These are phyloP conservation scores for Acer negundo DNA, from an alignment of 345 rosid genomes.

Conservation along the genomic window DNA sequence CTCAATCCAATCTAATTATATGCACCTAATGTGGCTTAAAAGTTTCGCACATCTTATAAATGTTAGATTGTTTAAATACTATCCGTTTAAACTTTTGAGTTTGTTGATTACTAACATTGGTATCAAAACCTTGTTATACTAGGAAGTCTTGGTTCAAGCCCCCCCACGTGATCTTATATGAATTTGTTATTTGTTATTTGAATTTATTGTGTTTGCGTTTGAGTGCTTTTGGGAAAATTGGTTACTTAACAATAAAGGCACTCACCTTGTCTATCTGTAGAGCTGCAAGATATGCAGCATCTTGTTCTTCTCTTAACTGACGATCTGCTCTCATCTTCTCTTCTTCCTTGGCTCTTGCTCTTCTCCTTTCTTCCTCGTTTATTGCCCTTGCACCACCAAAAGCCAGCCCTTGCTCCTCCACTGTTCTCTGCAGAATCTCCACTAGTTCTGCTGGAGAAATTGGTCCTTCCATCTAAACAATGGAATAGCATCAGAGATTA, in stretches of 20 bases:
- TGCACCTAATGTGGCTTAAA: neutral
- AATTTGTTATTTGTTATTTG: no score
- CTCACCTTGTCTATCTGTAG: conserved; percentile 51
- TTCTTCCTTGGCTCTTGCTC: conserved; percentile 39
- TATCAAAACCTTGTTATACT: no score
- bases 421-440: conserved; percentile 57
- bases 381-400: conserved; percentile 36
- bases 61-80: no score
- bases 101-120: no score
- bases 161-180: no score
- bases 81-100: no score
- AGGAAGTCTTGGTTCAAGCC: no score
- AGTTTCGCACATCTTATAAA: neutral
- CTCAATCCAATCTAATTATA: no score
- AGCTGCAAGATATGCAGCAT: conserved; percentile 58
- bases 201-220: no score
- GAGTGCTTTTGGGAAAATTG: no score
- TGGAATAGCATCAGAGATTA: neutral
- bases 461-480: conserved; percentile 57
- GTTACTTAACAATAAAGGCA: neutral
- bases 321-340: conserved; percentile 48
- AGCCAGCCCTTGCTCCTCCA: conserved; percentile 64
- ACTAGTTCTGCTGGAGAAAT: conserved; percentile 53
- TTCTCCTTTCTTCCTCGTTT: conserved; percentile 40
- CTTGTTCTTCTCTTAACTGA: conserved; percentile 55